These are phyloP conservation scores for Golubevia pallescens DNA, from an alignment of 1,284 basidiomycete species.

Conservation along the genomic window DNA sequence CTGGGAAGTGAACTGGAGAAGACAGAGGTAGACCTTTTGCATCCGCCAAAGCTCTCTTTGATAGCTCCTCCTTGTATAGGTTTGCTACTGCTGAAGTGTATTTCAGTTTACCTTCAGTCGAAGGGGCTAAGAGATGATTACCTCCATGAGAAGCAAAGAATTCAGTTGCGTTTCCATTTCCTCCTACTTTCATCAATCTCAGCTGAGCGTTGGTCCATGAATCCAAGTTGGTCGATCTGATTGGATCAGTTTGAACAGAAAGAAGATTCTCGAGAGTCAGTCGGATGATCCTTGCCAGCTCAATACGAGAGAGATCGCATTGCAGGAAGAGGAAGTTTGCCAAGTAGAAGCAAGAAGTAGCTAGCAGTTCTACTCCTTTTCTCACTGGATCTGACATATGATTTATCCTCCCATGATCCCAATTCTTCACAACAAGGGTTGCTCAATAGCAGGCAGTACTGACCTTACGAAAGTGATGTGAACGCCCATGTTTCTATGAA, in stretches of 20 bases:
- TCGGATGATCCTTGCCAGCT: background rate
- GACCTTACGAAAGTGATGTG: slow-evolving; percentile 98
- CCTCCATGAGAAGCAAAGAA: slow-evolving; percentile 90
- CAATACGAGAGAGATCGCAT: background rate
- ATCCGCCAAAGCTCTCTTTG: slow-evolving; percentile 81
- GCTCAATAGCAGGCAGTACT: too few relatives aligned
- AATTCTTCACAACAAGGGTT: too few relatives aligned
- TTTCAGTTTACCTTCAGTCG: slow-evolving; percentile 81
- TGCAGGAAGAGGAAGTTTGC: background rate
- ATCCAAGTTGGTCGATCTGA: slow-evolving; percentile 90
- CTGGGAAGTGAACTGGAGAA: slow-evolving; percentile 51
- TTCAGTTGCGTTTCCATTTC: slow-evolving; percentile 85
- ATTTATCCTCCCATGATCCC: too few relatives aligned
- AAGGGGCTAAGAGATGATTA: slow-evolving; percentile 73
- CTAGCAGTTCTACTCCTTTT: too few relatives aligned
- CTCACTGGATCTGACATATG: too few relatives aligned
- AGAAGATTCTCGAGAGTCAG: too few relatives aligned
- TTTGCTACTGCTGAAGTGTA: slow-evolving; percentile 84
- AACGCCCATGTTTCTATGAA: slow-evolving; percentile 96
- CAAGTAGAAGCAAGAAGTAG: background rate
- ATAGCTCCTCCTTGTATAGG: slow-evolving; percentile 90
- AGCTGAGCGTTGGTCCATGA: slow-evolving; percentile 90
- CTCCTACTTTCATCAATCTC: slow-evolving; percentile 94
- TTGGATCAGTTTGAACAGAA: too few relatives aligned
- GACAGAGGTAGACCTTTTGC: slow-evolving; percentile 50